Base-by-base conservation (phyloP, 305 asterid species). In the Fraxinus floribunda region DNA sequence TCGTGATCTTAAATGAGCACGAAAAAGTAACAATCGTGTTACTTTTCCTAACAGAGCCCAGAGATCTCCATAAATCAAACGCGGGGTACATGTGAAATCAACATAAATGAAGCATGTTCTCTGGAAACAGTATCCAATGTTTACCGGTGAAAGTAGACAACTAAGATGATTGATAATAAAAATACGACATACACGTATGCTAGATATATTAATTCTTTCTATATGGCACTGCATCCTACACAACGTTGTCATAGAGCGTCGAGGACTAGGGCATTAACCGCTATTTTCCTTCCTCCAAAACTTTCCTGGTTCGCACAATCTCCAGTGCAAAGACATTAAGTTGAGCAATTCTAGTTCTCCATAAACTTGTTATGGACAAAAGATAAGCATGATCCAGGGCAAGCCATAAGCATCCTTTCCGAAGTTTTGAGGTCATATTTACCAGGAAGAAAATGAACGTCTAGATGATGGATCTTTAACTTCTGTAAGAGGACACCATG, bases 341-440 rank as follows among this genome's bases (percentile, higher is more conserved):
- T 41, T 41, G 20, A 15, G 20, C 20, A 15, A 49, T 49, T 49
- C 60, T 49, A 4, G 18, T 49, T 49, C 60, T 49, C 26, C 68
- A 0, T n/a, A 57, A 2, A 5, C 68, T 57, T 55, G 66, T 55
- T 1, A 55, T 6, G 26, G 66, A 55, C 10, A 57, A 30, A 77
- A 4, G 13, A 55, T n/a, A 77, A 1, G 18, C 3, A 10, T 2
- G 18, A 16, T n/a, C 60, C 60, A 16, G 16, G 15, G 13, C 77
- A 35, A 52, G 49, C 60, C 82, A 7, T 22, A 44, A 39, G 24
- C 62, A 77, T 80, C 57, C 82, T 80, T 55, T 49, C 29, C 15
- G 52, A 44, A 44, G 52, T 44, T 44, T 44, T 44, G 52, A 44
- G 52, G 52, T 11, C 52, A 44, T 44, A 44, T 10, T 44, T 44